These are phyloP conservation scores for Pholiota adiposa DNA, from an alignment of 1,284 basidiomycete genomes.

Conservation along the genomic window DNA sequence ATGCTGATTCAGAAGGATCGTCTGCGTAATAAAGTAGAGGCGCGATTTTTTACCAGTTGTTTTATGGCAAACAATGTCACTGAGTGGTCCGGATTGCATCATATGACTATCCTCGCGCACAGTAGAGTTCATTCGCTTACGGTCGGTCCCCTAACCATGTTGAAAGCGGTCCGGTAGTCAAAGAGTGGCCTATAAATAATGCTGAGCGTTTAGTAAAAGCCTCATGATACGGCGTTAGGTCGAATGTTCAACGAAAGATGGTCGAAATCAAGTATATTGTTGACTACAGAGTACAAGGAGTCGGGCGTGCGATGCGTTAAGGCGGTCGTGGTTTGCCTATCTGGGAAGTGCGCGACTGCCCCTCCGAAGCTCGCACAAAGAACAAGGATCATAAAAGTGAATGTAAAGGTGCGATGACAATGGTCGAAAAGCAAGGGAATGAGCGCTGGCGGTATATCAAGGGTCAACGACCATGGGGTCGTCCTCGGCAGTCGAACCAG, in stretches of 20 bases:
- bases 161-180: not conserved
- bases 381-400: too few relatives aligned
- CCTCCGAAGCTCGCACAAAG: too few relatives aligned
- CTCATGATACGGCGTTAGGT: too few relatives aligned
- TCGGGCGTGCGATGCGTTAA: not conserved
- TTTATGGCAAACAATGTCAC: not conserved
- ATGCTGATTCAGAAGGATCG: not conserved
- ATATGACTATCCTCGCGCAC: not conserved
- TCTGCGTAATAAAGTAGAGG: not conserved
- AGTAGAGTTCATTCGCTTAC: too few relatives aligned
- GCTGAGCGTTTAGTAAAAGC: too few relatives aligned
- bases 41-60: not conserved
- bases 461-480: slow-evolving; percentile 7
- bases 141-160: not conserved
- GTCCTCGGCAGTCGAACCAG: not conserved
- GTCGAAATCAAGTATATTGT: not conserved
- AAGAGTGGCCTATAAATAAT: not conserved
- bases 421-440: too few relatives aligned
- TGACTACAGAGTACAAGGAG: not conserved
- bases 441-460: not conserved
- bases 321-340: too few relatives aligned
- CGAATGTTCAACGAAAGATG: too few relatives aligned
- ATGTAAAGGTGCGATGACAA: too few relatives aligned
- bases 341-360: too few relatives aligned
- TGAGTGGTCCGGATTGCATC: too few relatives aligned